Evolutionary conservation across 2,329 filamentous ascomycete species (phyloP), one percentile per base, ranked within the genome.

Genomic region (Ceratocystis variospora): DNA sequence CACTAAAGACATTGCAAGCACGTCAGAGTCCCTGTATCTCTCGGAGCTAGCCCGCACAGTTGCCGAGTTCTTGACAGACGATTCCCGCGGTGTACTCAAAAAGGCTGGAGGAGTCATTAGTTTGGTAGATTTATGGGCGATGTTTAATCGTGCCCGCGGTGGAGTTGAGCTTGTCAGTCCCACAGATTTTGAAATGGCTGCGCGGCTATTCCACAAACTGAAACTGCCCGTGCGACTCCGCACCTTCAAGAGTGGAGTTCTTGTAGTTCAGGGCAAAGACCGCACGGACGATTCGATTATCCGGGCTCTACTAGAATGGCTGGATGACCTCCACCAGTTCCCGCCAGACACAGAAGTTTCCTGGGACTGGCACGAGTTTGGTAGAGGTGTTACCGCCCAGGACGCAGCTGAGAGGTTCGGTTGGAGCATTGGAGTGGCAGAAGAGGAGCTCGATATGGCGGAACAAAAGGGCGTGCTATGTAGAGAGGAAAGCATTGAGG

Each of bases 351-450:
- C 78, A n/a, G 82, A 87, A 2, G 80, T 87, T 44, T 71, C 80
- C 0, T 94, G 89, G 89, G 87, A 95, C 71, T 90, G 87, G 87
- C 80, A 79, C 61, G 72, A 79, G 50, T 96, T 90, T 74, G 92
- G 94, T 0, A 83, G 87, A 66, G 91, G 94, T 8, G 86, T 97
- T 33, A 96, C 91, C 15, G 90, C 91, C 1, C 89, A 94, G 73
- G 92, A 97, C 72, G 84, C 86, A 0, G 94, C 94, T 0, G 89
- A 95, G 74, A 81, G 85, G 62, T 99, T 99, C 75, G 90, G 92
- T 5, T 99, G 94, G 94, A 97, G 94, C 73, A 87, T 99, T 6
- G 94, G 94, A 7, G 93, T 99, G 25, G 94, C 94, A 0, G 89
- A 88, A 68, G 94, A 97, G 74, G 94, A 99, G 76, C 80, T 99